Conservation (phyloP, 2,329 filamentous ascomycete species). For the Sclerotinia spermophila region DNA sequence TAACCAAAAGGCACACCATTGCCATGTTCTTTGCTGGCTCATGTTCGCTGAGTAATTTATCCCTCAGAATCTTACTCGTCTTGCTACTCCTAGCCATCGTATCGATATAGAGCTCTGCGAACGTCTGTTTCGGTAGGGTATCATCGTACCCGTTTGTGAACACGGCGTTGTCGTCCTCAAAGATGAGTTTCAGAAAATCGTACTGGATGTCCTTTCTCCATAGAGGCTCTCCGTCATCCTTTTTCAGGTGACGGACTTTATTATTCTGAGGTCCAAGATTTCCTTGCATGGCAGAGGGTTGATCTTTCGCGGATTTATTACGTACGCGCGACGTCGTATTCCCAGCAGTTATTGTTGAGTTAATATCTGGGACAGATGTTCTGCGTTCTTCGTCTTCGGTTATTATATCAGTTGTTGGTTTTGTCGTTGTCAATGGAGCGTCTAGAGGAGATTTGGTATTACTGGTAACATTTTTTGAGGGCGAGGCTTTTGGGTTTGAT, state of each 20-base stretch:
- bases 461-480: constrained; percentile 32
- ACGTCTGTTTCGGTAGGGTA: constrained; percentile 62
- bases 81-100: constrained; percentile 99
- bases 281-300: constrained; percentile 30
- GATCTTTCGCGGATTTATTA: constrained; percentile 25
- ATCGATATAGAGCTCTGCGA: constrained; percentile 96
- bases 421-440: constrained; percentile 25
- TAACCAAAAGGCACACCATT: constrained; percentile 97
- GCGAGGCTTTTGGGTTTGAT: constrained; percentile 17
- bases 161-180: constrained; percentile 68
- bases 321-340: constrained; percentile 26
- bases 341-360: constrained; percentile 24
- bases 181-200: constrained; percentile 77
- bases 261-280: constrained; percentile 23
- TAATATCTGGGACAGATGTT: constrained; percentile 28
- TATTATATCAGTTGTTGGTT: constrained; percentile 28
- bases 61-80: constrained; percentile 96
- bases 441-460: constrained; percentile 29
- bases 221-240: constrained; percentile 81
- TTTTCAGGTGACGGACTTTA: constrained; percentile 83
- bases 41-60: constrained; percentile 90
- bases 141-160: constrained; percentile 83
- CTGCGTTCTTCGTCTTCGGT: constrained; percentile 36
- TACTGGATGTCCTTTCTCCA: constrained; percentile 88
- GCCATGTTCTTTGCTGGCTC: constrained; percentile 96